A percentile compares a stretch with the other conserved stretches of the same genome.
These are phyloP conservation scores for Plasmodium inui DNA, from an alignment of 169 alveolate genomes.

Conservation along the genomic window DNA sequence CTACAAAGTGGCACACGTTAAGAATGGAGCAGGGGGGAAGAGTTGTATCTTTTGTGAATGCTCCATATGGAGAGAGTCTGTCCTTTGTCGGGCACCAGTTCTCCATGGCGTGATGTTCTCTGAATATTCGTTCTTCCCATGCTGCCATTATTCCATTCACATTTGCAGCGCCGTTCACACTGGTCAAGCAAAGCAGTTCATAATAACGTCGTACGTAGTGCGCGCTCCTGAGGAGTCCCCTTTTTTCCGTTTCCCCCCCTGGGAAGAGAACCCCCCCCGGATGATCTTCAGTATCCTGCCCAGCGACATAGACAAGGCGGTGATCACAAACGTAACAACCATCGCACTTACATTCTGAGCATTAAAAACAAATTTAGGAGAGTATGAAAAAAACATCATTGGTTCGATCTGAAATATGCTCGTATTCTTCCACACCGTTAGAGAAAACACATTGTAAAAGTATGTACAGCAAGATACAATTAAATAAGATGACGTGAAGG, in stretches of 20 bases:
- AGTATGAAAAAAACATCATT: slow-evolving; percentile 42
- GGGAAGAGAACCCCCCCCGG: neutral
- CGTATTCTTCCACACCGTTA: neutral
- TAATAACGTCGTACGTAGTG: slow-evolving; percentile 12
- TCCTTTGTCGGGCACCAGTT: neutral
- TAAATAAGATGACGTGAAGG: slow-evolving; percentile 61
- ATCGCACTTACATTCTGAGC: slow-evolving; percentile 13
- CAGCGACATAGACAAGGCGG: neutral
- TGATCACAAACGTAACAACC: neutral
- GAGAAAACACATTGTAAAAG: slow-evolving; percentile 1
- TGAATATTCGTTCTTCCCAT: neutral
- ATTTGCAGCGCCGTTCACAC: neutral
- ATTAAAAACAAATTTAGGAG: slow-evolving; percentile 49
- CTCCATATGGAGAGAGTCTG: neutral
- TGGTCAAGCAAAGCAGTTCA: slow-evolving; percentile 30
- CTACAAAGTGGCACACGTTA: neutral
- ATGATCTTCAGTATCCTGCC: neutral
- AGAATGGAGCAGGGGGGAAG: neutral
- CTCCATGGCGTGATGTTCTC: neutral
- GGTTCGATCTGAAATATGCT: slow-evolving; percentile 68
- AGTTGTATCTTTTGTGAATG: neutral
- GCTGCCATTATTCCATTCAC: neutral
- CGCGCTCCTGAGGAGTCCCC: neutral
- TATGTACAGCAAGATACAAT: slow-evolving; percentile 32
- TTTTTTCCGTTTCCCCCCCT: slow-evolving; percentile 1